phyloP scores from a whole-genome alignment of 805 yeast genomes.

The Lipomyces sp. region DNA sequence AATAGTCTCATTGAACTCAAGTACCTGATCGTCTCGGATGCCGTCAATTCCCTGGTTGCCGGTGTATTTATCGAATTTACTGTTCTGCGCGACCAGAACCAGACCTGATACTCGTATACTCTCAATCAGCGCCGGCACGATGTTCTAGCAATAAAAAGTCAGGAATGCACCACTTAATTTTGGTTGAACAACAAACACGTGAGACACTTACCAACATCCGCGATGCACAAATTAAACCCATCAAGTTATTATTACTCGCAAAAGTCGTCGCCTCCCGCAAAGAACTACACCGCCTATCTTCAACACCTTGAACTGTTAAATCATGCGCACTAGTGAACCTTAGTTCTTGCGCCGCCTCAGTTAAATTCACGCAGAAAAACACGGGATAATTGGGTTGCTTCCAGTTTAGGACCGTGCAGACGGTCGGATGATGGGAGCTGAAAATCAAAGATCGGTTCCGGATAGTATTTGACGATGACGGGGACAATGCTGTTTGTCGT shows the following conservation, averaged over 20 bases:
- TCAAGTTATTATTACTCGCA: slow-evolving; percentile 78
- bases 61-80: slow-evolving; percentile 15
- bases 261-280: slow-evolving; percentile 81
- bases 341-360: slow-evolving; percentile 40
- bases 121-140: slow-evolving; percentile 77
- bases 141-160: slow-evolving; percentile 13
- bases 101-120: slow-evolving; percentile 80
- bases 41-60: slow-evolving; percentile 61
- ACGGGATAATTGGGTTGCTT: slow-evolving; percentile 98
- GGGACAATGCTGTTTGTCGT: slow-evolving; percentile 38
- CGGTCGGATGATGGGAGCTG: slow-evolving; percentile 82
- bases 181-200: not conserved
- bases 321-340: slow-evolving; percentile 42
- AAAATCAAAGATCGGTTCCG: slow-evolving; percentile 63
- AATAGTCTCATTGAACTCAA: slow-evolving; percentile 68
- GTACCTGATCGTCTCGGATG: slow-evolving; percentile 61
- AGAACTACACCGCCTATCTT: slow-evolving; percentile 53
- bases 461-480: slow-evolving; percentile 39
- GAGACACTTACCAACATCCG: slow-evolving; percentile 56
- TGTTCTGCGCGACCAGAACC: slow-evolving; percentile 55
- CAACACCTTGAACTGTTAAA: slow-evolving; percentile 39
- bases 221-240: slow-evolving; percentile 81
- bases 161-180: not conserved
- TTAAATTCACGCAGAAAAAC: slow-evolving; percentile 68
- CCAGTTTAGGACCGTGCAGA: slow-evolving; percentile 96